Evolutionary conservation across 306 rosid genomes (phyloP).

Genomic region (Quercus variabilis): DNA sequence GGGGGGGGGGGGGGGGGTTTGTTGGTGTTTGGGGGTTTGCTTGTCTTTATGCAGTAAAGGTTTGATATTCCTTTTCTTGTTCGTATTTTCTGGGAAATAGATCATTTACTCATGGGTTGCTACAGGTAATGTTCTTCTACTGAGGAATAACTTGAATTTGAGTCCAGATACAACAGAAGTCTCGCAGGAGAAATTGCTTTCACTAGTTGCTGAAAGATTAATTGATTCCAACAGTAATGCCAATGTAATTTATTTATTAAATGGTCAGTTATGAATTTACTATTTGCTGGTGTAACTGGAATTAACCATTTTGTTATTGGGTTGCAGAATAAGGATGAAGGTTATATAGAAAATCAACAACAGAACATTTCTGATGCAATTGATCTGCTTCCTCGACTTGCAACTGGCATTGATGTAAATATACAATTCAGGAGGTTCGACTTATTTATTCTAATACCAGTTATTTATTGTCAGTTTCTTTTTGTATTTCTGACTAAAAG

Average conservation of each 20-base stretch:
- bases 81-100: neutral
- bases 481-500: constrained; percentile 25
- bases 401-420: constrained; percentile 99
- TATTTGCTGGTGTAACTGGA: constrained; percentile 14
- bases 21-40: neutral
- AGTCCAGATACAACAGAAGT: constrained; percentile 79
- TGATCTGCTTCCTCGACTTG: constrained; percentile 94
- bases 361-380: constrained; percentile 98
- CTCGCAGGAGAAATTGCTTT: constrained; percentile 92
- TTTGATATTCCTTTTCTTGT: neutral
- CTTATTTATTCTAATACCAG: constrained; percentile 9
- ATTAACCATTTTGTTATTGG: constrained; percentile 14
- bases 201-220: constrained; percentile 83
- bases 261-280: constrained; percentile 7
- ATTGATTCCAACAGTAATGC: constrained; percentile 85
- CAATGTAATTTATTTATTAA: constrained; percentile 44
- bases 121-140: constrained; percentile 88
- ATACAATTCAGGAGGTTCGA: constrained; percentile 78
- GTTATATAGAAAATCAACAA: constrained; percentile 83
- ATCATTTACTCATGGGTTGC: constrained; percentile 13
- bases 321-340: constrained; percentile 79
- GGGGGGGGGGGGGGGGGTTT: neutral
- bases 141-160: constrained; percentile 74
- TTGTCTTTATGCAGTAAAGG: neutral
- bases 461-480: constrained; percentile 19